Evolutionary conservation across 2,329 filamentous ascomycete species (phyloP).

Genomic region (Trichoderma koningii): DNA sequence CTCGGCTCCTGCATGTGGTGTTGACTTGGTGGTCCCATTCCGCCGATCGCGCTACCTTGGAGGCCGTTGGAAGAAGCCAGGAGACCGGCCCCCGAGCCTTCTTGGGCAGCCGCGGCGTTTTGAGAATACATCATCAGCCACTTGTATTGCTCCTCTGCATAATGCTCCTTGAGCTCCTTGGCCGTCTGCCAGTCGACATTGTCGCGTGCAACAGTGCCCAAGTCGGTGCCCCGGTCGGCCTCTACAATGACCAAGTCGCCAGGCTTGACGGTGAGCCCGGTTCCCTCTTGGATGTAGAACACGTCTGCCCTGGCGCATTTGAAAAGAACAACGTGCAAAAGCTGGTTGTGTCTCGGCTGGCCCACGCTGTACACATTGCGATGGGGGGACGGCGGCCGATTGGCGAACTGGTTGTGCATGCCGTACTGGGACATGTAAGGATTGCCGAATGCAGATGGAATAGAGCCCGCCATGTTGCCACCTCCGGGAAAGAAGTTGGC

Average conservation of each 20-base stretch:
- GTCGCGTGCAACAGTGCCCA: slow-evolving; percentile 87
- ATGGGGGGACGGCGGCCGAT: slow-evolving; percentile 62
- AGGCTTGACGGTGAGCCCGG: slow-evolving; percentile 83
- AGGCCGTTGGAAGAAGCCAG: slow-evolving; percentile 65
- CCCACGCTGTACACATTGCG: slow-evolving; percentile 62
- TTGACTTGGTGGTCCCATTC: slow-evolving; percentile 74
- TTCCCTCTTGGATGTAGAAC: slow-evolving; percentile 96
- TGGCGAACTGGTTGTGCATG: slow-evolving; percentile 47
- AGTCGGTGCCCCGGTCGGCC: slow-evolving; percentile 91
- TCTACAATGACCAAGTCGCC: slow-evolving; percentile 97
- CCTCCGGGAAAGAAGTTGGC: slow-evolving; percentile 35
- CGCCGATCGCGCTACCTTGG: slow-evolving; percentile 71
- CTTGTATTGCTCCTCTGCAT: slow-evolving; percentile 92
- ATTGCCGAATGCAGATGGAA: slow-evolving; percentile 38
- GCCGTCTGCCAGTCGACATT: slow-evolving; percentile 87
- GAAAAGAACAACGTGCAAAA: slow-evolving; percentile 89
- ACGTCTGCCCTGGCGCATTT: slow-evolving; percentile 95
- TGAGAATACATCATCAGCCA: slow-evolving; percentile 99
- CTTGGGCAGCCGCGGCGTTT: slow-evolving; percentile 65
- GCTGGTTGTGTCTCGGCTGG: slow-evolving; percentile 66
- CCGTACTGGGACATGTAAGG: slow-evolving; percentile 53
- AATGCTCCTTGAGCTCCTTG: slow-evolving; percentile 86
- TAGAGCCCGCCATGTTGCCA: slow-evolving; percentile 30
- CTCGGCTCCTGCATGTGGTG: slow-evolving; percentile 73
- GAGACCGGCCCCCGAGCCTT: slow-evolving; percentile 62